Evolutionary conservation across 2,329 filamentous ascomycete species (phyloP), one percentile per base, ranked within the genome.

Genomic region (Nemania sp.): DNA sequence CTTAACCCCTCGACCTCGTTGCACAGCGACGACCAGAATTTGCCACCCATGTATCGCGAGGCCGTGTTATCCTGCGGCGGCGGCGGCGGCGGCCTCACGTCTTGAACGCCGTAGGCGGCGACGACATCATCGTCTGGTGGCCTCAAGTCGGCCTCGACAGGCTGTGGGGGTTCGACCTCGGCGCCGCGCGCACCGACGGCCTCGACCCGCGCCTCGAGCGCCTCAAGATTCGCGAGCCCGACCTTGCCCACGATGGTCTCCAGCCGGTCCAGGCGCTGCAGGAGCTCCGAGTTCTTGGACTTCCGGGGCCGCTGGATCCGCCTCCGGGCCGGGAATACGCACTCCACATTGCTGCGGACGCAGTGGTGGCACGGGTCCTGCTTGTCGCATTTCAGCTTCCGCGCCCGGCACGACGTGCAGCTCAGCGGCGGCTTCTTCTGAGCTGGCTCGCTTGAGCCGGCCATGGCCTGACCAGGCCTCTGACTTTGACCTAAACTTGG

Each of bases 391-490:
- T 83, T 86, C 46, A 87, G 77, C 69, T 88, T 88, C 63, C 85
- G 81, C 63, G 84, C 81, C 60, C 87, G 84, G 67, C 87, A 90
- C n/a, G 80, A 78, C 5, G 85, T 78, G 69, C 87, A 90, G 39
- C 78, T 80, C 48, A 81, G 71, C n/a, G 76, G 75, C 53, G 76
- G 74, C 60, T 77, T 77, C 46, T 64, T 54, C 54, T 65, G 65
- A 12, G 35, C 13, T 6, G 56, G 49, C 48, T 57, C 60, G 46
- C 54, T 37, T 39, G 52, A 34, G 34, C 39, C 53, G 9, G 50
- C 50, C 59, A 59, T 59, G 55, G 43, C 45, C 35, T 49, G 34
- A 58, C 46, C 35, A 17, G 15, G 29, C 42, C 21, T 48, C 20
- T 18, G 42, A 11, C 42, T 45, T 13, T 12, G 25, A 29, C 25